Conservation (phyloP, 805 yeast species). For the Yarrowia sp. region DNA sequence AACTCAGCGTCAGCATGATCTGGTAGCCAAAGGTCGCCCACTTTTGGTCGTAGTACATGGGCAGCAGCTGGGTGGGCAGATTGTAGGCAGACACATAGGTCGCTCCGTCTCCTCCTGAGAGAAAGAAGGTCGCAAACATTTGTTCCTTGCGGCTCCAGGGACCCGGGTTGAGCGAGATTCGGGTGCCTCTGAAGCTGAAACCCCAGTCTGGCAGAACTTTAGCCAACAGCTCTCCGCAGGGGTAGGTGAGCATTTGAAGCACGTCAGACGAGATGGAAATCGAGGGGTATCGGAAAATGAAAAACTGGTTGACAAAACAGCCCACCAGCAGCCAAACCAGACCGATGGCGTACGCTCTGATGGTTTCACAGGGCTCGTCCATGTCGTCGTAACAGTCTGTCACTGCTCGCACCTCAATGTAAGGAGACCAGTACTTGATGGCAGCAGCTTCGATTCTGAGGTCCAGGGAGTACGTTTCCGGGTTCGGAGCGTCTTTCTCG, state of each 20-base stretch:
- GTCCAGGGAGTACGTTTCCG: constrained; percentile 11
- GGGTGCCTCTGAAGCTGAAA: constrained; percentile 52
- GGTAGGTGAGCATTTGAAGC: constrained; percentile 64
- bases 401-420: constrained; percentile 73
- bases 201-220: constrained; percentile 56
- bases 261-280: constrained; percentile 58
- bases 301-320: constrained; percentile 50
- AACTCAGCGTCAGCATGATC: constrained; percentile 55
- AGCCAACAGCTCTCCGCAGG: constrained; percentile 54
- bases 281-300: constrained; percentile 60
- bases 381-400: constrained; percentile 60
- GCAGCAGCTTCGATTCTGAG: constrained; percentile 23
- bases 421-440: constrained; percentile 54
- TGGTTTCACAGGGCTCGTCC: constrained; percentile 56
- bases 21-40: constrained; percentile 53
- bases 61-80: constrained; percentile 44
- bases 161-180: constrained; percentile 62
- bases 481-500: constrained; percentile 19
- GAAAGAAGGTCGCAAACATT: constrained; percentile 60
- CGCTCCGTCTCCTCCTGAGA: constrained; percentile 49
- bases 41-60: constrained; percentile 39
- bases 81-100: constrained; percentile 54
- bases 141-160: constrained; percentile 68
- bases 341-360: constrained; percentile 53
- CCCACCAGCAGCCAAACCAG: constrained; percentile 46